These are phyloP conservation scores for Saccharomycopsis babjevae DNA, from an alignment of 805 yeast species.

Conservation along the genomic window DNA sequence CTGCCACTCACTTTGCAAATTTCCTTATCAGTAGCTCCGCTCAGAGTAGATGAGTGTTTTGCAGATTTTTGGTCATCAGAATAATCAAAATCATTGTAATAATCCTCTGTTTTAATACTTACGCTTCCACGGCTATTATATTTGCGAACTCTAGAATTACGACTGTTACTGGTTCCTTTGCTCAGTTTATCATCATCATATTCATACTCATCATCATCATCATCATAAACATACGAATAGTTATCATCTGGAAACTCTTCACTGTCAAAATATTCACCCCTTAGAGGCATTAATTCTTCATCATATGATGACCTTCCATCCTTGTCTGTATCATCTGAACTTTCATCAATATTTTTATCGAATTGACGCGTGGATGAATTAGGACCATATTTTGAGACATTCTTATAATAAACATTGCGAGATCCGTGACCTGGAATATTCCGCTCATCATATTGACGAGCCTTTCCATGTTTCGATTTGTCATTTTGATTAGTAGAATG, in stretches of 20 bases:
- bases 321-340: conserved; percentile 6
- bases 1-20: background rate
- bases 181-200: background rate
- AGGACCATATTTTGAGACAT: background rate
- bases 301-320: background rate
- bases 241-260: background rate
- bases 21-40: background rate
- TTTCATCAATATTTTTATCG: background rate
- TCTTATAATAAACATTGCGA: background rate
- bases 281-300: background rate
- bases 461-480: background rate
- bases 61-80: background rate
- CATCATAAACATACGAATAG: background rate
- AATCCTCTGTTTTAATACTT: background rate
- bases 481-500: background rate
- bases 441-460: background rate
- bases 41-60: background rate
- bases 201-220: background rate
- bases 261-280: background rate
- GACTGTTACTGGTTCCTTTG: background rate
- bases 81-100: background rate
- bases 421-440: background rate
- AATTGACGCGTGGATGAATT: background rate
- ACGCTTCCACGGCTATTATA: background rate
- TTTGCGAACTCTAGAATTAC: background rate